A percentile compares a stretch with the other conserved stretches of the same genome.
Conservation (phyloP, 805 yeast species). For the Sungouiozyma ichnusensis region DNA sequence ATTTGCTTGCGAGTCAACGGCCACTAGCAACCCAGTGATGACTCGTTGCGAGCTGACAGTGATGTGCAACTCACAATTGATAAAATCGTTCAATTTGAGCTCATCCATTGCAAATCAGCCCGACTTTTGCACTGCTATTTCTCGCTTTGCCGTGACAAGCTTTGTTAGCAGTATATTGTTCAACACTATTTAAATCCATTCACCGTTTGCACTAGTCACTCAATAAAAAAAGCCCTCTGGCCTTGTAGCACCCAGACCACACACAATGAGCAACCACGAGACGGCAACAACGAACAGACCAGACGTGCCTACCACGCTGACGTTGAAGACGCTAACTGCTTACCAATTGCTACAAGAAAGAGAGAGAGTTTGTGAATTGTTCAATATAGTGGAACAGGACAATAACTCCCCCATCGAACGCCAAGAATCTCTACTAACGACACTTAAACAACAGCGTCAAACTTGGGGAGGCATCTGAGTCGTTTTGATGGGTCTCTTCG, state of each 20-base stretch:
- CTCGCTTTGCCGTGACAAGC: too few relatives aligned
- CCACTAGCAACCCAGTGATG: slow-evolving; percentile 32
- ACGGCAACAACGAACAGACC: too few relatives aligned
- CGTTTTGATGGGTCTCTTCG: too few relatives aligned
- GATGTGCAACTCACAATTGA: slow-evolving; percentile 28
- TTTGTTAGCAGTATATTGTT: too few relatives aligned
- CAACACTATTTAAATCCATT: too few relatives aligned
- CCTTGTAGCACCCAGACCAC: too few relatives aligned
- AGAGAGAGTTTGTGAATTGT: slow-evolving; percentile 24
- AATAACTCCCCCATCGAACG: slow-evolving; percentile 7
- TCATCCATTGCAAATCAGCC: slow-evolving; percentile 12
- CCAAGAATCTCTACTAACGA: slow-evolving; percentile 13
- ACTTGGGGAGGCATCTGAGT: background rate
- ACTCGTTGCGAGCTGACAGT: slow-evolving; percentile 29
- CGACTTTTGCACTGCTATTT: too few relatives aligned
- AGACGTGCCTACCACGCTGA: slow-evolving; percentile 5
- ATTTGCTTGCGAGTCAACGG: slow-evolving; percentile 36
- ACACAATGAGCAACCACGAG: too few relatives aligned
- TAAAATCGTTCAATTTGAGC: slow-evolving; percentile 15
- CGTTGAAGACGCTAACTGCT: slow-evolving; percentile 25
- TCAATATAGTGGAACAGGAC: slow-evolving; percentile 15
- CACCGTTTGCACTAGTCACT: too few relatives aligned
- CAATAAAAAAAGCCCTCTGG: too few relatives aligned
- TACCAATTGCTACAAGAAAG: slow-evolving; percentile 20
- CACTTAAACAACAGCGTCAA: slow-evolving; percentile 7